phyloP scores from a whole-genome alignment of 345 rosid species.

The Hibiscus tridactylites region DNA sequence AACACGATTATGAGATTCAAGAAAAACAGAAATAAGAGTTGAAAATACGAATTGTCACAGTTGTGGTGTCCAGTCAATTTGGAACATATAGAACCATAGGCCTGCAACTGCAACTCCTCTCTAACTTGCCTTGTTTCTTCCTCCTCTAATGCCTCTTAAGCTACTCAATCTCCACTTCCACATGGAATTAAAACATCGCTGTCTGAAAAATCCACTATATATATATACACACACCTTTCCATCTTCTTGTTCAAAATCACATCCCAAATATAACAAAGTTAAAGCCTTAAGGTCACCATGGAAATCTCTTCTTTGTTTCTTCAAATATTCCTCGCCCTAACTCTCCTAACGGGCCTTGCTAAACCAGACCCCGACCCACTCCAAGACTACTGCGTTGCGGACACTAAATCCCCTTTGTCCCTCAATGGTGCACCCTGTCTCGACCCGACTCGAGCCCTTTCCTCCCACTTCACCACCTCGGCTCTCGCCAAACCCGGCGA shows the following conservation, averaged over 20 bases:
- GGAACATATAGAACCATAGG: background rate
- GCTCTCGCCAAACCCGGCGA: slow-evolving; percentile 44
- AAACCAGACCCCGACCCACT: slow-evolving; percentile 60
- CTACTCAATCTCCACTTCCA: slow-evolving; percentile 36
- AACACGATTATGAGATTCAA: too few relatives aligned
- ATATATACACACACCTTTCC: slow-evolving; percentile 20
- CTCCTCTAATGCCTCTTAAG: slow-evolving; percentile 42
- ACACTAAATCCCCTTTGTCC: slow-evolving; percentile 20
- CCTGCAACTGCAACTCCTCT: background rate
- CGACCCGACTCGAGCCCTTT: slow-evolving; percentile 29
- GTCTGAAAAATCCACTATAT: slow-evolving; percentile 24
- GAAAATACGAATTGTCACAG: too few relatives aligned
- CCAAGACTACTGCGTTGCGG: slow-evolving; percentile 71
- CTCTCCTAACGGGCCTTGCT: slow-evolving; percentile 29
- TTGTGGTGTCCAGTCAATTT: background rate
- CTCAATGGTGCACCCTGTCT: slow-evolving; percentile 54
- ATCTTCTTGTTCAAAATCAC: slow-evolving; percentile 3
- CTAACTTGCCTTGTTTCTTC: slow-evolving; percentile 41
- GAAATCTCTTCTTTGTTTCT: slow-evolving; percentile 8
- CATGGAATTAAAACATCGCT: background rate
- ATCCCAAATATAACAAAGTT: background rate
- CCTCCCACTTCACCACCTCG: slow-evolving; percentile 50
- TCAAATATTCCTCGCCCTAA: slow-evolving; percentile 13
- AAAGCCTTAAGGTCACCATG: background rate
- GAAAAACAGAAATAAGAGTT: too few relatives aligned